These are phyloP conservation scores for Diaporthe helianthi DNA, from an alignment of 2,329 filamentous ascomycete species.

Conservation along the genomic window DNA sequence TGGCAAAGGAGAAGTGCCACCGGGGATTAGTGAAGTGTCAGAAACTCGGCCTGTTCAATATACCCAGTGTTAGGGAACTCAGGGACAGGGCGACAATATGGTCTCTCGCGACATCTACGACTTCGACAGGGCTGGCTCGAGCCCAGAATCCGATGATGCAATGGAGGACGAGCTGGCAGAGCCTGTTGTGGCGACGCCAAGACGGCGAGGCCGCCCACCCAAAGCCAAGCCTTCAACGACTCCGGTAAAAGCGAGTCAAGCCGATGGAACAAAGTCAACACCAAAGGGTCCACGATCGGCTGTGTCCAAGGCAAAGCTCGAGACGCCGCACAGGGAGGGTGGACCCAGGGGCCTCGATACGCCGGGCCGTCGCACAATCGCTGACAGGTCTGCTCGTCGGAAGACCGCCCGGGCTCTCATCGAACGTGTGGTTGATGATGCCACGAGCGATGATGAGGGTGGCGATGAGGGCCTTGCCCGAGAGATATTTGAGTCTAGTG, in stretches of 20 bases:
- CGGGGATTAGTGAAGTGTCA: background rate
- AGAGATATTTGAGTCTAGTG: conserved; percentile 69
- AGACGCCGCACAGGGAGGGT: conserved; percentile 49
- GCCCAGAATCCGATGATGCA: conserved; percentile 28
- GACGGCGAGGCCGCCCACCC: conserved; percentile 39
- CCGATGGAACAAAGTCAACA: conserved; percentile 45
- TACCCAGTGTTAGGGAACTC: conserved; percentile 11
- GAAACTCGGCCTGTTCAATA: background rate
- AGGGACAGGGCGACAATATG: background rate
- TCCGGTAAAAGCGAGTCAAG: conserved; percentile 20
- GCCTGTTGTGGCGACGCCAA: conserved; percentile 41
- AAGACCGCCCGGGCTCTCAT: conserved; percentile 84
- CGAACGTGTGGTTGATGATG: conserved; percentile 70
- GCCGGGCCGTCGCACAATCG: conserved; percentile 71
- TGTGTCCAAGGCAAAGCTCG: conserved; percentile 41
- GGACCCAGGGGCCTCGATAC: conserved; percentile 53
- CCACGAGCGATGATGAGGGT: conserved; percentile 73
- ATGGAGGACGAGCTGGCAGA: conserved; percentile 32
- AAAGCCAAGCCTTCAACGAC: conserved; percentile 38
- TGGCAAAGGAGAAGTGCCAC: background rate
- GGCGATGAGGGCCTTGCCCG: conserved; percentile 72
- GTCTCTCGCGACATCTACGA: conserved; percentile 26
- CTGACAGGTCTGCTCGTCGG: conserved; percentile 83
- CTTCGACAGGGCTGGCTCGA: conserved; percentile 24
- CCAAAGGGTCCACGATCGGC: conserved; percentile 36